Evolutionary conservation across 345 rosid genomes (phyloP), one percentile per base, ranked within the genome.

Genomic region (Moringa oleifera): DNA sequence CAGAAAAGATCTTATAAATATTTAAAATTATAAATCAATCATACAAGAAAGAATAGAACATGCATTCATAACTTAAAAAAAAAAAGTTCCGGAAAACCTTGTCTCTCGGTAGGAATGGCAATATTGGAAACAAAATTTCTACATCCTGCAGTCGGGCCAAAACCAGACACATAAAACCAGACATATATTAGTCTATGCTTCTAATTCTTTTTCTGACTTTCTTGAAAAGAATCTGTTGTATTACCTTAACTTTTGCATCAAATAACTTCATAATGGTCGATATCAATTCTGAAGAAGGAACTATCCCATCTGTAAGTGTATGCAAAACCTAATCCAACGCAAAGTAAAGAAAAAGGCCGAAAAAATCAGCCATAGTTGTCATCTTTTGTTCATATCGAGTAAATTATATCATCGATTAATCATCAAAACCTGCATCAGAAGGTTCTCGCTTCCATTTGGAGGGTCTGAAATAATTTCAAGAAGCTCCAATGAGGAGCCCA

Each of bases 381-480:
- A 62, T 28, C 45, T 31, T 58, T 57, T 61, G 25, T 52, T 20
- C 57, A 24, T 33, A 50, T 57, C 23, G 25, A 57, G 33, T 61
- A 68, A 55, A 61, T 25, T 52, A 24, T 24, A 65, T 18, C 57
- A 47, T 50, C 57, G 60, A 61, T 65, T 22, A 60, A 57, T 24
- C 25, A 67, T 41, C 61, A 41, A 71, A 66, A 93, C 99, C 97
- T 88, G 96, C 74, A 81, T 68, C 52, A 94, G 81, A 76, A 94
- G 99, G 75, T 75, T 73, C 71, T 86, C 85, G 50, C 97, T 90
- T 76, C 96, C 99, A 79, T 53, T 72, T 21, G 97, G 96, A 69
- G 97, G 96, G 73, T 94, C 99, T 58, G 95, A 80, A 64, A 94
- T 82, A 71, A 94, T 86, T 77, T 80, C 85, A 75, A 94, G 97